Evolutionary conservation across 345 rosid species (phyloP).

Genomic region (Populus simonii): DNA sequence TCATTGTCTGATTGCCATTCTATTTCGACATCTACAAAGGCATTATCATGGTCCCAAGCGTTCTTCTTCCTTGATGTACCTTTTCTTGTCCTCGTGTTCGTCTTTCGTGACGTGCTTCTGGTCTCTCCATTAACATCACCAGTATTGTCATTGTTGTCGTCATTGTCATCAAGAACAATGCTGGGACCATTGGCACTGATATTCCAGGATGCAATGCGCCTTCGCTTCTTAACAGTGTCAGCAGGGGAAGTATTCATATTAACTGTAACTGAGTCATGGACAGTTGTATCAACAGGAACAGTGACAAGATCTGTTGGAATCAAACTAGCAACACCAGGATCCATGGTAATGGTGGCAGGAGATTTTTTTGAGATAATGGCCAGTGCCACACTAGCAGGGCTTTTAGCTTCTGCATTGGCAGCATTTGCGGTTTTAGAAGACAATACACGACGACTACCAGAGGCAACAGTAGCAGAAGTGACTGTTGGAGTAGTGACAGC

Average conservation of each 20-base stretch:
- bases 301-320: constrained; percentile 7
- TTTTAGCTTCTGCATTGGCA: constrained; percentile 24
- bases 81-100: constrained; percentile 38
- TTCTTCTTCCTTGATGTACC: constrained; percentile 28
- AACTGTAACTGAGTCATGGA: constrained; percentile 15
- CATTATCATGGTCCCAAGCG: constrained; percentile 23
- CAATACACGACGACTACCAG: constrained; percentile 25
- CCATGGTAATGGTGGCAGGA: background rate
- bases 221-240: constrained; percentile 73
- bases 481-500: constrained; percentile 16
- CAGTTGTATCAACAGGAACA: constrained; percentile 18
- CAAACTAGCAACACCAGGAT: constrained; percentile 10
- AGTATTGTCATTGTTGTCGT: background rate
- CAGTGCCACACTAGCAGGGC: constrained; percentile 12
- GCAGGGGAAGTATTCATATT: constrained; percentile 62
- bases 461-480: constrained; percentile 17
- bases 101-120: constrained; percentile 36
- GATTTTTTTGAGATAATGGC: constrained; percentile 10
- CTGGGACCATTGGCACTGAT: constrained; percentile 35
- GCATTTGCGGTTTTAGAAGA: constrained; percentile 18
- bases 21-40: constrained; percentile 29
- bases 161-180: constrained; percentile 31
- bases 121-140: background rate
- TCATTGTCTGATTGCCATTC: constrained; percentile 26
- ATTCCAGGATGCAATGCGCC: constrained; percentile 56